Evolutionary conservation across 148 eudicot genomes (phyloP).

Genomic region (Agrostemma githago): DNA sequence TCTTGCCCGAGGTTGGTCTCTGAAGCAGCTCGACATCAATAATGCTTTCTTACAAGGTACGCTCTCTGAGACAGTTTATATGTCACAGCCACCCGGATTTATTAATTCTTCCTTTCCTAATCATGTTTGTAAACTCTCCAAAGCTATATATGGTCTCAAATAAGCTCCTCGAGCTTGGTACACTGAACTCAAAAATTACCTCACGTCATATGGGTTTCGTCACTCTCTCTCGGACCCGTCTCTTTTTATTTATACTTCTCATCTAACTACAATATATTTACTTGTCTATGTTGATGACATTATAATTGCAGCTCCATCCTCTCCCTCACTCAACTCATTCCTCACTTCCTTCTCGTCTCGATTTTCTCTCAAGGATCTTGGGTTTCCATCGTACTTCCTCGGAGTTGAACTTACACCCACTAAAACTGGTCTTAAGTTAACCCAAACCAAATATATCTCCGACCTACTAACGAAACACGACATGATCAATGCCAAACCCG

Average conservation of each 20-base stretch:
- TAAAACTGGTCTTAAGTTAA: not conserved
- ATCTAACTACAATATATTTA: too few species aligned
- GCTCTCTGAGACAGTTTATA: not conserved
- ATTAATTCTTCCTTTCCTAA: not conserved
- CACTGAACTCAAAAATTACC: not conserved
- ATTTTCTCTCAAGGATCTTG: not conserved
- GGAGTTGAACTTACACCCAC: not conserved
- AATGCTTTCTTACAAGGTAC: constrained; percentile 7
- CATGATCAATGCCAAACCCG: not conserved
- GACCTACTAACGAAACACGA: not conserved
- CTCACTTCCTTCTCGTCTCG: too few species aligned
- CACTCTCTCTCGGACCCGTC: not conserved
- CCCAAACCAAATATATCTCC: not conserved
- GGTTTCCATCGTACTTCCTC: not conserved
- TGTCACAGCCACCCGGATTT: constrained; percentile 11
- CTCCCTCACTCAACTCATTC: too few species aligned
- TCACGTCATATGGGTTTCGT: not conserved
- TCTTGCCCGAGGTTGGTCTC: not conserved
- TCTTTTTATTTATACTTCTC: not conserved
- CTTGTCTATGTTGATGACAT: too few species aligned
- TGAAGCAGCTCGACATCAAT: not conserved
- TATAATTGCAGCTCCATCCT: too few species aligned
- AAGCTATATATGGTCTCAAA: not conserved
- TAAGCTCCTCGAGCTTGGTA: constrained; percentile 3
- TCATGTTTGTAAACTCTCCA: not conserved